A percentile compares a stretch with the other conserved stretches of the same genome.
These are phyloP conservation scores for Firmiana major DNA, from an alignment of 345 rosid species.

Conservation along the genomic window DNA sequence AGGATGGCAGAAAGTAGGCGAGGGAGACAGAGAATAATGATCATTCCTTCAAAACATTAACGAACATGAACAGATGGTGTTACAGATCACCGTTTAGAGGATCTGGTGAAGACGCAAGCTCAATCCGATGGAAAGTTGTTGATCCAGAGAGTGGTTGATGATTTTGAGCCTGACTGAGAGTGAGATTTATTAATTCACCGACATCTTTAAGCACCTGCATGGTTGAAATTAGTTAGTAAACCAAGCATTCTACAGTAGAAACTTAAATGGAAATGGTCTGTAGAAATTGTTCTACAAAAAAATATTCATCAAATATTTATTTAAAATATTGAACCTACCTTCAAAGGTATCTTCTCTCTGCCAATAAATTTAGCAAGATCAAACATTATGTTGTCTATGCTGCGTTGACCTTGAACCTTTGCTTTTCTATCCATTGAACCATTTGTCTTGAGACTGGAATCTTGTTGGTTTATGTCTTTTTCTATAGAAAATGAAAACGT, in stretches of 20 bases:
- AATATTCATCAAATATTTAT: not conserved
- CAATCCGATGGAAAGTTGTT: slow-evolving; percentile 82
- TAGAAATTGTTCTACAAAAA: not conserved
- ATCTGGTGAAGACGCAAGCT: slow-evolving; percentile 55
- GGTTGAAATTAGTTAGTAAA: slow-evolving; percentile 15
- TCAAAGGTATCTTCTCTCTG: slow-evolving; percentile 80
- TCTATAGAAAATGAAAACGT: slow-evolving; percentile 74
- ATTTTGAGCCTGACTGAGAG: slow-evolving; percentile 67
- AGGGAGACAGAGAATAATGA: not conserved
- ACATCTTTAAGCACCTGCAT: slow-evolving; percentile 82
- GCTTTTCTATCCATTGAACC: slow-evolving; percentile 47
- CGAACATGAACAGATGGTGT: slow-evolving; percentile 1
- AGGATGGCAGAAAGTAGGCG: not conserved
- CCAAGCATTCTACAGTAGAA: slow-evolving; percentile 4
- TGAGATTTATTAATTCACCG: slow-evolving; percentile 70
- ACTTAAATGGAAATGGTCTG: not conserved
- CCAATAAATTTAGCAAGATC: slow-evolving; percentile 83
- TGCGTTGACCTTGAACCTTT: slow-evolving; percentile 57
- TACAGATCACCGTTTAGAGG: slow-evolving; percentile 65
- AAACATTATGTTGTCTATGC: slow-evolving; percentile 60
- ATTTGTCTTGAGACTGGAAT: slow-evolving; percentile 42
- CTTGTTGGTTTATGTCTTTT: slow-evolving; percentile 42
- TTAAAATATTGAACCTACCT: slow-evolving; percentile 44
- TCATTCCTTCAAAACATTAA: slow-evolving; percentile 4
- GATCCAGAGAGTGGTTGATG: slow-evolving; percentile 71